phyloP scores from a whole-genome alignment of 495 filamentous ascomycete species.

The Immersiella caudata region DNA sequence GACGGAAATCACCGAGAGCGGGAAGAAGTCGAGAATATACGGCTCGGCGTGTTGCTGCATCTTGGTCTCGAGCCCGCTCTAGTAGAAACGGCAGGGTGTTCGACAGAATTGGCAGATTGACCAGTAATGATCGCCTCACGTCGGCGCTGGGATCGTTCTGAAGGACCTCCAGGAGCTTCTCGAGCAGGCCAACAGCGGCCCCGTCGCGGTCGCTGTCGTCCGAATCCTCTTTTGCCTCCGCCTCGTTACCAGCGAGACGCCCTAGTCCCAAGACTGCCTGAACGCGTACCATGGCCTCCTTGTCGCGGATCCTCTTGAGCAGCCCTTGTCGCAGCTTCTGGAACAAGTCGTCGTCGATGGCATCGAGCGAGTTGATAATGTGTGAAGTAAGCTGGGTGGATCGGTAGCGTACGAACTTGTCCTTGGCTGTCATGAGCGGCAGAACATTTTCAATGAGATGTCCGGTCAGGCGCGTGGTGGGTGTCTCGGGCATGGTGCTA shows the following conservation, averaged over 20 bases:
- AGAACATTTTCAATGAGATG: conserved; percentile 70
- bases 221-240: conserved; percentile 71
- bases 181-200: conserved; percentile 62
- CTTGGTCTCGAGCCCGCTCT: conserved; percentile 87
- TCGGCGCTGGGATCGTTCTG: conserved; percentile 95
- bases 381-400: conserved; percentile 86
- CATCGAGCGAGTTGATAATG: conserved; percentile 84
- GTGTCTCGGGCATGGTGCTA: conserved; percentile 72
- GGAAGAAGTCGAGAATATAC: conserved; percentile 89
- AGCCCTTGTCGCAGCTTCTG: conserved; percentile 74
- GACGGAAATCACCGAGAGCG: conserved; percentile 90
- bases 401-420: conserved; percentile 89
- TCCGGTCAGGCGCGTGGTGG: conserved; percentile 72
- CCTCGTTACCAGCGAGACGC: conserved; percentile 77
- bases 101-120: conserved; percentile 82
- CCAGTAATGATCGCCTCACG: conserved; percentile 81
- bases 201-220: conserved; percentile 65
- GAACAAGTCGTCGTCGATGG: conserved; percentile 88
- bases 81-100: conserved; percentile 86
- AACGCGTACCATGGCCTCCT: conserved; percentile 85
- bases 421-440: conserved; percentile 75
- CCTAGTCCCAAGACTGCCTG: conserved; percentile 93
- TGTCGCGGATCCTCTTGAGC: conserved; percentile 84
- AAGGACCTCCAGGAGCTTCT: conserved; percentile 86
- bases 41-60: conserved; percentile 77